Percentiles rank a stretch among this genome's conserved stretches.
phyloP scores from a whole-genome alignment of 495 filamentous ascomycete genomes.

The Hyaloscypha variabilis region DNA sequence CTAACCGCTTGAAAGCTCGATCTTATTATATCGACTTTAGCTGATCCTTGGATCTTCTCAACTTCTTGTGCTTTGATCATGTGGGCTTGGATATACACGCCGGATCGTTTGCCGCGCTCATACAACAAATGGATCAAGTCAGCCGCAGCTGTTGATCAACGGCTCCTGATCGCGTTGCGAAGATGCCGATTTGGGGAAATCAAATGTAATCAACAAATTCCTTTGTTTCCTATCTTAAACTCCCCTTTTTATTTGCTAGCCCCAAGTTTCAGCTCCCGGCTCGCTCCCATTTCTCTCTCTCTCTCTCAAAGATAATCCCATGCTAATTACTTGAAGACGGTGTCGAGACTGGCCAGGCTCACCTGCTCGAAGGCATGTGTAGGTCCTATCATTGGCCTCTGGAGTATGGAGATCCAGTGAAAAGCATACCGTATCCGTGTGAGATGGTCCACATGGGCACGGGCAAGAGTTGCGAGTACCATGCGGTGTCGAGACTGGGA shows the following conservation, averaged over 20 bases:
- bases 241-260: too few relatives aligned
- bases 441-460: slow-evolving; percentile 85
- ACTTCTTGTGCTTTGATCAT: slow-evolving; percentile 79
- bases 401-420: slow-evolving; percentile 75
- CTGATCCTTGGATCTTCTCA: slow-evolving; percentile 77
- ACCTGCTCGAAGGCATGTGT: slow-evolving; percentile 75
- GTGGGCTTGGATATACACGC: slow-evolving; percentile 84
- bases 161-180: slow-evolving; percentile 75
- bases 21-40: slow-evolving; percentile 44
- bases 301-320: too few relatives aligned
- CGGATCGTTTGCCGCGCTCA: slow-evolving; percentile 66
- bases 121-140: slow-evolving; percentile 88
- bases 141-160: slow-evolving; percentile 76
- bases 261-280: too few relatives aligned
- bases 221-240: too few relatives aligned
- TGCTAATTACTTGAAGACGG: too few relatives aligned
- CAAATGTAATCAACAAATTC: too few relatives aligned
- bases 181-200: slow-evolving; percentile 64
- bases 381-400: slow-evolving; percentile 69
- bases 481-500: slow-evolving; percentile 71
- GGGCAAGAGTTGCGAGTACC: slow-evolving; percentile 76
- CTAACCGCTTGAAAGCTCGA: not conserved
- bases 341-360: slow-evolving; percentile 72
- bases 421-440: slow-evolving; percentile 79
- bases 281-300: too few relatives aligned